Percentiles rank a stretch among this genome's conserved stretches.
Evolutionary conservation across 1,139 yeast species (phyloP).

Genomic region (Schizosaccharomyces versatilis): DNA sequence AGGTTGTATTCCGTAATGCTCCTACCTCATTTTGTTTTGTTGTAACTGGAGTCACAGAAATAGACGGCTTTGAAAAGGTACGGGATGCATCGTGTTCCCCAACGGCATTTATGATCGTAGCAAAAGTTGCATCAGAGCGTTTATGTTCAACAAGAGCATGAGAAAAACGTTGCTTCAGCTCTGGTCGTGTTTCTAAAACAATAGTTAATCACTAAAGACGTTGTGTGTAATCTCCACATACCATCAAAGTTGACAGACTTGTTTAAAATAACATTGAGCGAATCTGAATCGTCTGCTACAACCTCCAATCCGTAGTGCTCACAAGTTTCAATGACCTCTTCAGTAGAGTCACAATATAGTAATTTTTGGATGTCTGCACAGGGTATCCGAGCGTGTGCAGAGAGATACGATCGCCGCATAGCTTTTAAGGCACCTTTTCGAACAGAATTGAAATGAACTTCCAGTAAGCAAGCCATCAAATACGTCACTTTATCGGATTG

Average conservation of each 20-base stretch:
- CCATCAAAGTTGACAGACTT: constrained; percentile 8
- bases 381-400: constrained; percentile 6
- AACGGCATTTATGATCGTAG: neutral
- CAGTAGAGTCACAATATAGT: constrained; percentile 7
- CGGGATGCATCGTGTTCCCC: no score
- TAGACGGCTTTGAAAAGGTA: neutral
- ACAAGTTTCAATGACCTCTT: constrained; percentile 6
- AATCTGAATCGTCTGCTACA: constrained; percentile 2
- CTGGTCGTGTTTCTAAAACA: neutral
- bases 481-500: constrained; percentile 37
- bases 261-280: constrained; percentile 4
- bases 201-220: neutral
- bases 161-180: neutral
- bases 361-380: constrained; percentile 6
- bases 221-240: neutral
- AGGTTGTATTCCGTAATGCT: neutral
- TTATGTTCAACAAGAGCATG: neutral
- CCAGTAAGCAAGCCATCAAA: constrained; percentile 51
- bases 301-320: constrained; percentile 9
- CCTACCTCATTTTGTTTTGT: neutral
- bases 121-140: neutral
- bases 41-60: neutral
- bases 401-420: constrained; percentile 19
- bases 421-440: constrained; percentile 55
- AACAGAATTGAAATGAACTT: constrained; percentile 59